These are phyloP conservation scores for Fusarium annulatum DNA, from an alignment of 2,329 filamentous ascomycete species.

Conservation along the genomic window DNA sequence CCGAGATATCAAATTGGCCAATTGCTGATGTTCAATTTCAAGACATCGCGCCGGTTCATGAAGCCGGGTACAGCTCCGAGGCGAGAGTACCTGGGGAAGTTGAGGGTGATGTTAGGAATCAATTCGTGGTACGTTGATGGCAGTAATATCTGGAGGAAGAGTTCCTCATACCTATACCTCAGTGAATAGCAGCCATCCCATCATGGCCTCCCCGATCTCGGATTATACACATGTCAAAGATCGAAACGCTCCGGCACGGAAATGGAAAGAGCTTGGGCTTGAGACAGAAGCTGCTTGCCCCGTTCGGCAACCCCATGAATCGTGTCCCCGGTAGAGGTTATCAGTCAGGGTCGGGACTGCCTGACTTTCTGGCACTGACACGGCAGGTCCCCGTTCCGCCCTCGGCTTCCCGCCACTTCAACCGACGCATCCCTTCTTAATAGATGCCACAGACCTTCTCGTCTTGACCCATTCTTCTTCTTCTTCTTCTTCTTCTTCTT, in stretches of 20 bases:
- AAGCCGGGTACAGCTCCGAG: slow-evolving; percentile 25
- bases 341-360: slow-evolving; percentile 14
- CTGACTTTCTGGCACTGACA: slow-evolving; percentile 24
- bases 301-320: slow-evolving; percentile 37
- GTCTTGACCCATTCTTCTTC: slow-evolving; percentile 4
- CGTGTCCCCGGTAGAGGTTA: slow-evolving; percentile 14
- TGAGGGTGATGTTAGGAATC: slow-evolving; percentile 19
- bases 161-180: neutral
- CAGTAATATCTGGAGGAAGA: neutral
- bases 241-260: neutral
- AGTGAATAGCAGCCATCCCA: neutral
- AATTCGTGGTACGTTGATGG: neutral
- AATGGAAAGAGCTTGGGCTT: neutral
- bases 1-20: slow-evolving; percentile 25
- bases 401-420: slow-evolving; percentile 31
- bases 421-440: slow-evolving; percentile 34
- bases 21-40: slow-evolving; percentile 38
- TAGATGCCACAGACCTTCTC: slow-evolving; percentile 12
- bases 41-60: slow-evolving; percentile 22
- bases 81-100: slow-evolving; percentile 17
- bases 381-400: slow-evolving; percentile 23
- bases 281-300: slow-evolving; percentile 5
- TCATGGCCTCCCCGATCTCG: neutral
- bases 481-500: slow-evolving; percentile 2
- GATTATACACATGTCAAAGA: neutral